phyloP scores from a whole-genome alignment of 2,329 filamentous ascomycete genomes.

The Fusarium sp. region DNA sequence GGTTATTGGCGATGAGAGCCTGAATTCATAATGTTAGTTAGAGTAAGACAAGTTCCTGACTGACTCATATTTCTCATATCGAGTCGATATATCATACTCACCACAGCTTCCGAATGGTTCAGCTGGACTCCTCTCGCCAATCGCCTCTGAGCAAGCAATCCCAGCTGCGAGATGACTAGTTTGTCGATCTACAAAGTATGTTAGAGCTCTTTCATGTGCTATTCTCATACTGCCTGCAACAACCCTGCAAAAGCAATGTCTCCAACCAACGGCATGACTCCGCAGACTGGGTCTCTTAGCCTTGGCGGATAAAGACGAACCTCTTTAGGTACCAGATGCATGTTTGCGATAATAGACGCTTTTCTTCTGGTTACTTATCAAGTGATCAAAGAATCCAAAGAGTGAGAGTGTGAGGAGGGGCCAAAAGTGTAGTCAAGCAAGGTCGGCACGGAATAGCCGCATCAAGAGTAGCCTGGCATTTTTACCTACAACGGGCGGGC shows the following conservation, averaged over 20 bases:
- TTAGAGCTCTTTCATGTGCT: constrained; percentile 14
- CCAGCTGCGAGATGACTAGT: constrained; percentile 90
- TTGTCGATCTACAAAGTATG: constrained; percentile 79
- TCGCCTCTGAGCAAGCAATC: constrained; percentile 84
- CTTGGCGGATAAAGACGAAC: constrained; percentile 45
- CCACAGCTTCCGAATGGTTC: constrained; percentile 89
- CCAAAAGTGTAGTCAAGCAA: neutral
- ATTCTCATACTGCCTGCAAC: neutral
- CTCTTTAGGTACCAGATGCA: constrained; percentile 61
- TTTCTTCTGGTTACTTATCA: neutral
- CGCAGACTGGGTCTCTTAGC: constrained; percentile 11
- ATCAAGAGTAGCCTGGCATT: constrained; percentile 25
- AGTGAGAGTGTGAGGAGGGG: neutral
- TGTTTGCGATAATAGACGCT: constrained; percentile 37
- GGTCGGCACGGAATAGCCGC: constrained; percentile 24
- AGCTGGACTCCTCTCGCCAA: constrained; percentile 88
- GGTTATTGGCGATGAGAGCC: constrained; percentile 85
- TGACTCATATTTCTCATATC: neutral
- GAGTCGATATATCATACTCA: constrained; percentile 50
- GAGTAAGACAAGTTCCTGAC: neutral
- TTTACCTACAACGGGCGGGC: constrained; percentile 9
- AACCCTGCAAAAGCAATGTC: constrained; percentile 32
- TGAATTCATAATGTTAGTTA: constrained; percentile 43
- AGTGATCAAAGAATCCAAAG: neutral
- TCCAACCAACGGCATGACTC: constrained; percentile 15